phyloP scores from a whole-genome alignment of 2,329 filamentous ascomycete species.

The Monosporascus sp. region DNA sequence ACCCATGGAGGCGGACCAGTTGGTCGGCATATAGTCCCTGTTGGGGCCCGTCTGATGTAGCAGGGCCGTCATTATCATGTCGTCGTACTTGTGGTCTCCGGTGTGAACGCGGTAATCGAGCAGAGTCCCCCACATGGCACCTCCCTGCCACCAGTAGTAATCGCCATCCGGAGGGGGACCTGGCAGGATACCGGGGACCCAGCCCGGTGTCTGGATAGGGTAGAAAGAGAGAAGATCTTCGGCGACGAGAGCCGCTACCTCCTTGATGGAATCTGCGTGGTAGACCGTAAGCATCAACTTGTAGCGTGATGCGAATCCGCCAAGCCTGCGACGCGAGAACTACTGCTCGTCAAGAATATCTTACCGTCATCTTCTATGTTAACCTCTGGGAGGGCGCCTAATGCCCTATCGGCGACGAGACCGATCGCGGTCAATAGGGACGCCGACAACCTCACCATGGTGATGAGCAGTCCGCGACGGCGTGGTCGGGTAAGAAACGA shows the following conservation, averaged over 20 bases:
- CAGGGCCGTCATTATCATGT: constrained; percentile 50
- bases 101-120: constrained; percentile 68
- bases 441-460: constrained; percentile 19
- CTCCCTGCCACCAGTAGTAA: constrained; percentile 73
- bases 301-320: no score
- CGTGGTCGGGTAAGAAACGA: not conserved
- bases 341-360: not conserved
- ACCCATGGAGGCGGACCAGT: constrained; percentile 54
- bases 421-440: constrained; percentile 6
- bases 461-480: not conserved
- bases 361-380: constrained; percentile 10
- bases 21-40: constrained; percentile 54
- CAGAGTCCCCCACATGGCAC: constrained; percentile 62
- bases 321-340: no score
- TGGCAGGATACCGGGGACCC: constrained; percentile 52
- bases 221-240: constrained; percentile 48
- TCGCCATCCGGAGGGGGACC: constrained; percentile 49
- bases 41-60: constrained; percentile 53
- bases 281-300: not conserved
- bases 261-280: constrained; percentile 38
- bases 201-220: constrained; percentile 44
- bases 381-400: constrained; percentile 9
- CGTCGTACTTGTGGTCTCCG: constrained; percentile 58
- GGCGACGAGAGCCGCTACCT: constrained; percentile 41
- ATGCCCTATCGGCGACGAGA: constrained; percentile 5